Conservation (phyloP, 768 basidiomycete genomes). For the Pholiota molesta region DNA sequence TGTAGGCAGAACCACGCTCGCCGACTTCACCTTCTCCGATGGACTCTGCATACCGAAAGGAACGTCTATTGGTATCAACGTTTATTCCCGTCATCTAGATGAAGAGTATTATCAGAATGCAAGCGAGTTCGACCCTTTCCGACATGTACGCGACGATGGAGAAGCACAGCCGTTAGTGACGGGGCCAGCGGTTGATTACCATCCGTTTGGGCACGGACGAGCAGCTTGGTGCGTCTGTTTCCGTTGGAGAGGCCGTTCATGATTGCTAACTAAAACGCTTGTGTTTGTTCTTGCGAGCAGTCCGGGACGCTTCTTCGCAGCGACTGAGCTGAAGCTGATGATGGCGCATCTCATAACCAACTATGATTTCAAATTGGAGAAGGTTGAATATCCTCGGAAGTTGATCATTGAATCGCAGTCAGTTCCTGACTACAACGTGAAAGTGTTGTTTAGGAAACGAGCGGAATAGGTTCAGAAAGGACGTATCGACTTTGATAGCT, state of each 20-base stretch:
- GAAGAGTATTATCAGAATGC: conserved; percentile 34
- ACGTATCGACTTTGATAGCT: no score
- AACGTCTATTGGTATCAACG: conserved; percentile 33
- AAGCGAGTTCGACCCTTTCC: conserved; percentile 42
- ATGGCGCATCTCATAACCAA: conserved; percentile 43
- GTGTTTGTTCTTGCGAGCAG: conserved; percentile 1
- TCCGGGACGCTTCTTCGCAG: conserved; percentile 49
- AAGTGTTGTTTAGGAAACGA: conserved; percentile 8
- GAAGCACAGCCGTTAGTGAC: conserved; percentile 21
- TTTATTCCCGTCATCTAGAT: conserved; percentile 31
- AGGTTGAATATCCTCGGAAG: conserved; percentile 17
- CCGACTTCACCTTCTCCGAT: conserved; percentile 47
- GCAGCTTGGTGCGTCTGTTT: conserved; percentile 25
- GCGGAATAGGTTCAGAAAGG: not conserved
- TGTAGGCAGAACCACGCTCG: conserved; percentile 34
- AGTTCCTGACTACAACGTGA: not conserved
- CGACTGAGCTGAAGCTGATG: conserved; percentile 45
- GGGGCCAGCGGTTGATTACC: conserved; percentile 29
- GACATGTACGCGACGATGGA: conserved; percentile 34
- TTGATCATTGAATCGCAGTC: conserved; percentile 6
- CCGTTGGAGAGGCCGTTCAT: not conserved
- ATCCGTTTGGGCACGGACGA: conserved; percentile 39
- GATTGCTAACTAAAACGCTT: not conserved
- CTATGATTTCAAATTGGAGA: conserved; percentile 42
- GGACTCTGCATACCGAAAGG: conserved; percentile 44